Percentiles rank a stretch among this genome's conserved stretches.
Conservation (phyloP, 2,329 filamentous ascomycete species). For the Gaeumannomyces tritici region DNA sequence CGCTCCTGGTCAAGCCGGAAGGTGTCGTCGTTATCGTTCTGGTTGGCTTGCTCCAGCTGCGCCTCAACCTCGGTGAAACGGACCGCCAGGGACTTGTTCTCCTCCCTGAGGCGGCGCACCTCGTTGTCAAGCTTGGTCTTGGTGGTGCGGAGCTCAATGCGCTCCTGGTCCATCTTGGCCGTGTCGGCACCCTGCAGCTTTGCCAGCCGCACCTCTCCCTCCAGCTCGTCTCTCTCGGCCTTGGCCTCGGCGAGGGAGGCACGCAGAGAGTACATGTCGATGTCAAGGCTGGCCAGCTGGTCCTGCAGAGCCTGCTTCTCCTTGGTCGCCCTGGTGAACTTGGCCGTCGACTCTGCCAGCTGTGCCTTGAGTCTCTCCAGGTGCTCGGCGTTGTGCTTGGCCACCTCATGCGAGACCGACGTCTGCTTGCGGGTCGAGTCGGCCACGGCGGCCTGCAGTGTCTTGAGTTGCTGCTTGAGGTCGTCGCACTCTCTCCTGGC, state of each 20-base stretch:
- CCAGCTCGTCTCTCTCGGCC: slow-evolving; percentile 58
- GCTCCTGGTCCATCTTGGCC: slow-evolving; percentile 56
- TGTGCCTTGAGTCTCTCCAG: slow-evolving; percentile 45
- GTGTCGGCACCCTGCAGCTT: slow-evolving; percentile 48
- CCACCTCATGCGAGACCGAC: slow-evolving; percentile 21
- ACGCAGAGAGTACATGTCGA: slow-evolving; percentile 50
- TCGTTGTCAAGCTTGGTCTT: slow-evolving; percentile 3
- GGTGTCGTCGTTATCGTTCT: slow-evolving; percentile 44
- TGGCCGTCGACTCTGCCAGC: slow-evolving; percentile 47
- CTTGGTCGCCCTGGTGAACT: slow-evolving; percentile 43
- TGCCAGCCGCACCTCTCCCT: slow-evolving; percentile 47
- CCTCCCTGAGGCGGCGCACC: slow-evolving; percentile 3
- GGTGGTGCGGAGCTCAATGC: slow-evolving; percentile 53
- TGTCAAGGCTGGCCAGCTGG: slow-evolving; percentile 46
- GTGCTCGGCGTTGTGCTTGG: slow-evolving; percentile 26
- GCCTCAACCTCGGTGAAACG: slow-evolving; percentile 45
- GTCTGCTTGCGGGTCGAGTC: slow-evolving; percentile 19
- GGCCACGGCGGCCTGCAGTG: slow-evolving; percentile 14
- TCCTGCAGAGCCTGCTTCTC: slow-evolving; percentile 58
- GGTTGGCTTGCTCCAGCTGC: slow-evolving; percentile 43
- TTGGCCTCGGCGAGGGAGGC: slow-evolving; percentile 47
- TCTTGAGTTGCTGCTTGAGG: slow-evolving; percentile 32
- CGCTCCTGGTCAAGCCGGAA: slow-evolving; percentile 59
- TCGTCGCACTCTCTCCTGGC: slow-evolving; percentile 34
- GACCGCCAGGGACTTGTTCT: slow-evolving; percentile 2